Conservation (phyloP, 306 rosid genomes). For the Ochetophila trinervis region DNA sequence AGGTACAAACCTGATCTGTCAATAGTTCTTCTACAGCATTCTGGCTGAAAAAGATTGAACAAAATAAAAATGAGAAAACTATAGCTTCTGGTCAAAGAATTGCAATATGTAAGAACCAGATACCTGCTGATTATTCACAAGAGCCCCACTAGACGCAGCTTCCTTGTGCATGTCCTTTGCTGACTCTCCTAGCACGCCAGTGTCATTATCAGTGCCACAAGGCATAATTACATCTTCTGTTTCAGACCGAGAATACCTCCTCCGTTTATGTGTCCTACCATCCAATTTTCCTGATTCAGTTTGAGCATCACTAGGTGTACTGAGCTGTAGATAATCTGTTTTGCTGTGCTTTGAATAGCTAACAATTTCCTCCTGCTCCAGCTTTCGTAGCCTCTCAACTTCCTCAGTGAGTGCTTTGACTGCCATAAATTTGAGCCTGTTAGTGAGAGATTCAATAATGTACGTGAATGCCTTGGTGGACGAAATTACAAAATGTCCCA, state of each 20-base stretch:
- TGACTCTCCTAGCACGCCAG: conserved; percentile 32
- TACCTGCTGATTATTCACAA: conserved; percentile 24
- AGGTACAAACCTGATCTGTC: conserved; percentile 61
- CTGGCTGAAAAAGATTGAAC: conserved; percentile 36
- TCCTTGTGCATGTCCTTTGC: conserved; percentile 33
- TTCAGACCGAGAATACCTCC: conserved; percentile 36
- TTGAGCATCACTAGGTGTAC: conserved; percentile 27
- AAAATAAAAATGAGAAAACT: conserved; percentile 29
- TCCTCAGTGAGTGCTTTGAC: conserved; percentile 64
- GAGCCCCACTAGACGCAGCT: conserved; percentile 29
- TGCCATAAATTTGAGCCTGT: conserved; percentile 39
- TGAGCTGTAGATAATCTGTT: conserved; percentile 12
- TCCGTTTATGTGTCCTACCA: conserved; percentile 42
- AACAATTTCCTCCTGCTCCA: conserved; percentile 35
- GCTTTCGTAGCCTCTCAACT: conserved; percentile 51
- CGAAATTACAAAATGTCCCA: not conserved
- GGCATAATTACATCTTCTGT: conserved; percentile 25
- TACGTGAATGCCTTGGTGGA: not conserved
- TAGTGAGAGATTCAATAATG: conserved; percentile 17
- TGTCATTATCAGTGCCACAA: conserved; percentile 32
- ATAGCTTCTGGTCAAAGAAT: conserved; percentile 15
- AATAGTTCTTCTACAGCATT: conserved; percentile 34
- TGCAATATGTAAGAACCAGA: conserved; percentile 3
- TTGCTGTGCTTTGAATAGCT: conserved; percentile 28
- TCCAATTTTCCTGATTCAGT: conserved; percentile 16